Conservation (phyloP, 176 grass and related monocot genomes). For the Paspalum notatum region DNA sequence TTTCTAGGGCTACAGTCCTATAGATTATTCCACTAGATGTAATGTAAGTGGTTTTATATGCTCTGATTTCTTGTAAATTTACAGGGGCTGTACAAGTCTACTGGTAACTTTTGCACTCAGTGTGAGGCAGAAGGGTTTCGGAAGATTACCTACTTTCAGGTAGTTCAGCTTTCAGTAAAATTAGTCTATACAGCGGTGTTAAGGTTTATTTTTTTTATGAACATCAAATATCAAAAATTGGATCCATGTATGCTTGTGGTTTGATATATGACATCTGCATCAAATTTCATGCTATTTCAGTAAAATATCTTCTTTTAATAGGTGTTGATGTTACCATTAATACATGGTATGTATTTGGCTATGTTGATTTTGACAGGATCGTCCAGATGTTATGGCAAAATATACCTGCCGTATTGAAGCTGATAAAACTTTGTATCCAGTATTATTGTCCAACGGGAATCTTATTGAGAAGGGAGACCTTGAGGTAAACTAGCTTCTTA, state of each 20-base stretch:
- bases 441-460: slow-evolving; percentile 98
- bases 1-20: not conserved
- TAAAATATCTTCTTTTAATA: not conserved
- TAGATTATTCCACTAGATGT: not conserved
- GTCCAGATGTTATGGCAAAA: slow-evolving; percentile 95
- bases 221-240: slow-evolving; percentile 7
- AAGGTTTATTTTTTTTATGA: slow-evolving; percentile 13
- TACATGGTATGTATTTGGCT: slow-evolving; percentile 33
- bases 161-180: slow-evolving; percentile 29
- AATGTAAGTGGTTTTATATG: slow-evolving; percentile 6
- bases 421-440: slow-evolving; percentile 85
- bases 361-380: slow-evolving; percentile 66
- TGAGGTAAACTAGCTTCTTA: slow-evolving; percentile 55
- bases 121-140: slow-evolving; percentile 99
- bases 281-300: not conserved
- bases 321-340: not conserved
- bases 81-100: slow-evolving; percentile 91
- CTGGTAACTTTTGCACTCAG: slow-evolving; percentile 95
- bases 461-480: slow-evolving; percentile 85
- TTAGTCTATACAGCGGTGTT: slow-evolving; percentile 1
- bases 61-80: slow-evolving; percentile 38
- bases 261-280: slow-evolving; percentile 15
- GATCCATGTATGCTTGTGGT: slow-evolving; percentile 10
- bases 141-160: slow-evolving; percentile 99
- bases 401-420: slow-evolving; percentile 95